Conservation (phyloP, 2,329 filamentous ascomycete species). For the Aureobasidium lini region DNA sequence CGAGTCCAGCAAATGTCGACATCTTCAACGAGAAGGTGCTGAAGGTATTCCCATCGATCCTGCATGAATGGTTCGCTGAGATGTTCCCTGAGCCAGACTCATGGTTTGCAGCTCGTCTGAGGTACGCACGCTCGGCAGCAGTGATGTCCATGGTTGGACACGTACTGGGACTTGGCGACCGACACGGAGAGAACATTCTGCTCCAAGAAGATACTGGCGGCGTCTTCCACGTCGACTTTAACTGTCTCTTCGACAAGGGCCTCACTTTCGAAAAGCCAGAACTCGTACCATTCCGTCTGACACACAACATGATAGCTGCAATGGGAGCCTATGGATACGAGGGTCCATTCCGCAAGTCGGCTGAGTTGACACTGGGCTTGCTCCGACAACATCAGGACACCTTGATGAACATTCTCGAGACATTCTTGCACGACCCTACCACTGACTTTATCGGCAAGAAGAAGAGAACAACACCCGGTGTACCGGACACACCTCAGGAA, state of each 20-base stretch:
- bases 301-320: constrained; percentile 96
- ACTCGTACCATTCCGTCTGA: constrained; percentile 88
- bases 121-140: constrained; percentile 87
- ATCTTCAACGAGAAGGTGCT: constrained; percentile 64
- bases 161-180: constrained; percentile 84
- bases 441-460: constrained; percentile 78
- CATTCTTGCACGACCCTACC: constrained; percentile 94
- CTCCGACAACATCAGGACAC: constrained; percentile 90
- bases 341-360: constrained; percentile 80
- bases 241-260: constrained; percentile 98
- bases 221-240: constrained; percentile 97
- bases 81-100: constrained; percentile 87
- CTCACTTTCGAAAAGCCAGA: constrained; percentile 93
- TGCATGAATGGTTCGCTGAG: constrained; percentile 92
- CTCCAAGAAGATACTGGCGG: constrained; percentile 91
- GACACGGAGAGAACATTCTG: constrained; percentile 94
- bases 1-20: constrained; percentile 51
- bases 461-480: constrained; percentile 45
- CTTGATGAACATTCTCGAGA: constrained; percentile 93
- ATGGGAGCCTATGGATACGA: constrained; percentile 95
- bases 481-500: constrained; percentile 63
- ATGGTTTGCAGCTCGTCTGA: constrained; percentile 84
- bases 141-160: constrained; percentile 99
- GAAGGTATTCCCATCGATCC: constrained; percentile 67
- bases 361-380: constrained; percentile 77